Percentiles rank a stretch among this genome's conserved stretches.
phyloP scores from a whole-genome alignment of 1,139 yeast species.

The Yamadazyma atmosphaerica region DNA sequence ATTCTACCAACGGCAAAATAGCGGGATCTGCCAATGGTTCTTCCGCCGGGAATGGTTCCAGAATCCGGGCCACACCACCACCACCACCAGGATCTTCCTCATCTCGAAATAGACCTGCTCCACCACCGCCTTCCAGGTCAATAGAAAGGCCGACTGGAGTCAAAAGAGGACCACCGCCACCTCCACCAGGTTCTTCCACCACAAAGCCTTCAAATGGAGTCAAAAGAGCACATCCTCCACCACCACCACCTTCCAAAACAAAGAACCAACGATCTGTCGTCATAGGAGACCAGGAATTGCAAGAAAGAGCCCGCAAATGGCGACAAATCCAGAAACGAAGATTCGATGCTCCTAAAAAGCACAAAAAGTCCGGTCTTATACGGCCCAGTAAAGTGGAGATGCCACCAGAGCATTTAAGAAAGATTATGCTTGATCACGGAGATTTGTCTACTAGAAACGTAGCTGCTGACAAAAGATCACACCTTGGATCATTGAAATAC shows the following conservation, averaged over 20 bases:
- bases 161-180: slow-evolving; percentile 13
- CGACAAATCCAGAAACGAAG: slow-evolving; percentile 61
- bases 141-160: slow-evolving; percentile 1
- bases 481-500: slow-evolving; percentile 87
- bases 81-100: slow-evolving; percentile 11
- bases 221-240: slow-evolving; percentile 18
- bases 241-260: slow-evolving; percentile 13
- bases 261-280: slow-evolving; percentile 4
- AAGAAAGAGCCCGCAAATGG: slow-evolving; percentile 61
- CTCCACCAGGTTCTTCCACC: slow-evolving; percentile 10
- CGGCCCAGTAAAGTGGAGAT: slow-evolving; percentile 72
- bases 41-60: background rate
- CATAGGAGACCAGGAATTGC: slow-evolving; percentile 23
- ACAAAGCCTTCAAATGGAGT: background rate
- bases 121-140: slow-evolving; percentile 17
- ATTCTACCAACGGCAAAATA: slow-evolving; percentile 1
- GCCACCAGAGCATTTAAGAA: slow-evolving; percentile 94
- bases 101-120: slow-evolving; percentile 3
- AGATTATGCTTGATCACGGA: slow-evolving; percentile 80
- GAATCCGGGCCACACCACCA: slow-evolving; percentile 11
- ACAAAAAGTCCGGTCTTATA: slow-evolving; percentile 40
- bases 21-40: background rate
- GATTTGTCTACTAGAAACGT: slow-evolving; percentile 80
- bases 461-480: slow-evolving; percentile 86
- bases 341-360: slow-evolving; percentile 29